Base-by-base conservation (phyloP, 345 rosid species). In the Trapa incisa region DNA sequence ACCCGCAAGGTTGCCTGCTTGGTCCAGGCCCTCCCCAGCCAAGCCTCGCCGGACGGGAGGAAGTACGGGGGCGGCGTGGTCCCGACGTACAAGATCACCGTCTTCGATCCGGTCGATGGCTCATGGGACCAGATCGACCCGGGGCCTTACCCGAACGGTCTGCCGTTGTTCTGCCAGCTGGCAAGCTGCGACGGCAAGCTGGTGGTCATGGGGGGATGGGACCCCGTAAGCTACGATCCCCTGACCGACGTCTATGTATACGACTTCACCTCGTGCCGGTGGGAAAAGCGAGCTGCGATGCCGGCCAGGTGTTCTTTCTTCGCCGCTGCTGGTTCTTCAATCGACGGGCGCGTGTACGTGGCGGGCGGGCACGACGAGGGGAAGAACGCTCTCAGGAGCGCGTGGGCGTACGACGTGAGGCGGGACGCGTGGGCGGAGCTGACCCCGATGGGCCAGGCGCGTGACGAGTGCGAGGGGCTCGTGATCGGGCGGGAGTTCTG, bases 201-300 rank as follows among this genome's bases (percentile, higher is more conserved):
- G 1, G 73, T 82, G 53, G 65, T 72, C 22, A 60, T 84, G 72
- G 88, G 84, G 3, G 86, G 84, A 42, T 82, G 86, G 88, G 81
- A 84, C 72, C 88, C 83, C 22, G 67, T 12, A 64, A 82, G 65
- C 45, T 84, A 78, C 68, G 67, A 72, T 58, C 79, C 81, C 3
- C 61, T 82, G 65, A 70, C 68, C 16, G 70, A 75, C 66, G 81
- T 84, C 45, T 80, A 80, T 64, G 75, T 74, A 0, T 82, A 78
- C 71, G 84, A 82, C 39, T 84, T 84, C 71, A 70, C 75, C n/a
- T 70, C 77, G 17, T 75, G 80, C 39, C 70, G 64, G 47, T 84
- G 88, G 88, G 73, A 62, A 61, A 47, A 32, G 22, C 81, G 75
- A 37, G 71, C 70, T 71, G 54, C 73, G 57, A 84, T 84, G 84